Evolutionary conservation across 2,329 filamentous ascomycete species (phyloP).

Genomic region (Scedosporium boydii): DNA sequence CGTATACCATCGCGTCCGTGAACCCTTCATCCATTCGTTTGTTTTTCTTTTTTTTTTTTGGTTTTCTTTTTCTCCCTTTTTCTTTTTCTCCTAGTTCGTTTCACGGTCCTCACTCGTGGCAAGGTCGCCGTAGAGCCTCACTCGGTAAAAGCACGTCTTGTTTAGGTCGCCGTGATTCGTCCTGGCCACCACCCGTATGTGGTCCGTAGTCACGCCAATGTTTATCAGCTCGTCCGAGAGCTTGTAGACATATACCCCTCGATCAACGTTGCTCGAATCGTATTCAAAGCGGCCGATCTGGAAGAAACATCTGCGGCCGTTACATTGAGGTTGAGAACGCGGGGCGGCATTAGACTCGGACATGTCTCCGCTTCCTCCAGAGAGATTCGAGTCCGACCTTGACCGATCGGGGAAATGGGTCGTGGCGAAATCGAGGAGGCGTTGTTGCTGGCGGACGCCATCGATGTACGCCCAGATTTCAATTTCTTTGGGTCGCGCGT

Average conservation of each 20-base stretch:
- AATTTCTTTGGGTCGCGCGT: conserved; percentile 54
- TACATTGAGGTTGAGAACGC: neutral
- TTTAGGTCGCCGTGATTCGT: conserved; percentile 48
- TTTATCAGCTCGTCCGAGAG: conserved; percentile 39
- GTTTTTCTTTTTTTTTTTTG: neutral
- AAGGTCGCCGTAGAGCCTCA: conserved; percentile 45
- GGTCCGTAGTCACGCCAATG: conserved; percentile 37
- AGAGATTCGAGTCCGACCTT: too few relatives aligned
- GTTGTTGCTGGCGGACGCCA: conserved; percentile 29
- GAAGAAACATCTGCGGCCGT: conserved; percentile 31
- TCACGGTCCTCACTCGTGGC: conserved; percentile 9
- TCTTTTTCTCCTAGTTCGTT: neutral
- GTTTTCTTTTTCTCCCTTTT: neutral
- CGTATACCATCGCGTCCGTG: neutral
- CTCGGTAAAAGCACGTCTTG: conserved; percentile 58
- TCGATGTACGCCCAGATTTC: conserved; percentile 59
- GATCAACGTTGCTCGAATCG: conserved; percentile 30
- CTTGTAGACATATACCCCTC: conserved; percentile 41
- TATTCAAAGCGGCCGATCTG: conserved; percentile 50
- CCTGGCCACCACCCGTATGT: conserved; percentile 43
- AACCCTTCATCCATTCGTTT: neutral
- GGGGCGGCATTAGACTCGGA: too few relatives aligned
- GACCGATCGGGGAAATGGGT: conserved; percentile 26
- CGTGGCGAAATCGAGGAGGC: conserved; percentile 32
- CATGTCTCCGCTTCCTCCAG: too few relatives aligned